Evolutionary conservation across 1,284 basidiomycete genomes (phyloP), one percentile per base, ranked within the genome.

Genomic region (Tremellales sp.): DNA sequence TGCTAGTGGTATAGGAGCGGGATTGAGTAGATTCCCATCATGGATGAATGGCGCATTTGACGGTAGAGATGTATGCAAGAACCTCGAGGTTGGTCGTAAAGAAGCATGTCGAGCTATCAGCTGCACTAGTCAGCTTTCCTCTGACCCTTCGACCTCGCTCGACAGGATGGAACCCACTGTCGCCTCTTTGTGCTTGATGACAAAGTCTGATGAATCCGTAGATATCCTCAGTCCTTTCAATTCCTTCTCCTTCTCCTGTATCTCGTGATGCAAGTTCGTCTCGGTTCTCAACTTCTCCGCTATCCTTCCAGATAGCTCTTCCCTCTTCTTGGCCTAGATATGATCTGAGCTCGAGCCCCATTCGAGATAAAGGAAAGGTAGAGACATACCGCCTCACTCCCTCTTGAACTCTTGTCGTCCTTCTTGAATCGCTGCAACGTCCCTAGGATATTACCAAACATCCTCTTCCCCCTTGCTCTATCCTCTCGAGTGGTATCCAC

Each of bases 361-460:
- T n/a, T 23, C 15, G 22, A 12, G 17, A n/a, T 19, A 25, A 42
- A 15, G 41, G 43, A 26, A 5, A 27, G 4, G n/a, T 17, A 25
- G 2, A 12, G 2, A 62, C 71, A 56, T 43, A 73, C 72, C 40
- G 68, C 68, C 44, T 68, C 67, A 45, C 63, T 69, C 21, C 52
- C 60, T 21, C 66, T 53, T 25, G 53, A 56, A 15, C 53, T 58
- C 58, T 67, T 71, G 53, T 73, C 72, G 19, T 75, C 73, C 40
- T 69, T 72, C 56, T 71, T 62, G 52, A 75, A 75, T 52, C 68
- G 61, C 43, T 69, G 64, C 43, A 75, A 54, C n/a, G 70, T 73
- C 5, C 72, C 72, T 31, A 75, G 52, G 8, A 75, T 51, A 48
- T 72, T 73, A 0, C 73, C 73, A 44, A 75, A 72, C 46, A 75